Percentiles rank a stretch among this genome's conserved stretches.
phyloP scores from a whole-genome alignment of 139 green algal species.

The Tetradesmus lagerheimii region DNA sequence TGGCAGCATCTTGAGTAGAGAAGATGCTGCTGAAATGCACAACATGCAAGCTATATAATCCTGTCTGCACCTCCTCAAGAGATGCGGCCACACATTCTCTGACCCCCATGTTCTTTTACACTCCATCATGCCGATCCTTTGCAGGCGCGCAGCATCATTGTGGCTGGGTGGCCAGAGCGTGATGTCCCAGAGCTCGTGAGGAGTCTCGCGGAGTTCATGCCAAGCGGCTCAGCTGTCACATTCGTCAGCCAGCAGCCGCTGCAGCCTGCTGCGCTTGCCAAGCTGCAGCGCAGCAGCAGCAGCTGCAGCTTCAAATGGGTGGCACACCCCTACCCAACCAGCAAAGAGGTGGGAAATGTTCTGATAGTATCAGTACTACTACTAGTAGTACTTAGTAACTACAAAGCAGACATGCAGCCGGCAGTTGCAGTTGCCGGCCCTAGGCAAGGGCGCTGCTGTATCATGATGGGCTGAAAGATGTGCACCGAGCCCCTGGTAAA shows the following conservation, averaged over 20 bases:
- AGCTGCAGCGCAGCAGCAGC: not conserved
- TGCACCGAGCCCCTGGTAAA: too few species aligned
- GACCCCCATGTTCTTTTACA: not conserved
- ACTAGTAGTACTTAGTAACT: too few species aligned
- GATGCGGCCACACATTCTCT: not conserved
- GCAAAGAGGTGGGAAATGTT: not conserved
- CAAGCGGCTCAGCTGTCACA: not conserved
- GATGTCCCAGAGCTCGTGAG: slow-evolving; percentile 21
- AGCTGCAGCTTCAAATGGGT: slow-evolving; percentile 15
- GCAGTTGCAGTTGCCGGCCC: too few species aligned
- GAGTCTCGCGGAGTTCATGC: not conserved
- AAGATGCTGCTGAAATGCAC: too few species aligned
- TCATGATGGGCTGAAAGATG: too few species aligned
- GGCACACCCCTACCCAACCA: not conserved
- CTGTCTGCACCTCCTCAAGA: too few species aligned
- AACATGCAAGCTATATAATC: too few species aligned
- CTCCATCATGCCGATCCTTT: not conserved
- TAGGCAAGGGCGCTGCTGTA: too few species aligned
- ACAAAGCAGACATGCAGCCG: too few species aligned
- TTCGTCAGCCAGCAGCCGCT: slow-evolving; percentile 1
- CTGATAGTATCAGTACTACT: too few species aligned
- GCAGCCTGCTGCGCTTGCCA: not conserved
- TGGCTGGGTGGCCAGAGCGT: not conserved
- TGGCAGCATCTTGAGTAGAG: not conserved
- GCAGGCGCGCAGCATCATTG: slow-evolving; percentile 19